Conservation (phyloP, 257 asterid species). For the Voacanga thouarsii region DNA sequence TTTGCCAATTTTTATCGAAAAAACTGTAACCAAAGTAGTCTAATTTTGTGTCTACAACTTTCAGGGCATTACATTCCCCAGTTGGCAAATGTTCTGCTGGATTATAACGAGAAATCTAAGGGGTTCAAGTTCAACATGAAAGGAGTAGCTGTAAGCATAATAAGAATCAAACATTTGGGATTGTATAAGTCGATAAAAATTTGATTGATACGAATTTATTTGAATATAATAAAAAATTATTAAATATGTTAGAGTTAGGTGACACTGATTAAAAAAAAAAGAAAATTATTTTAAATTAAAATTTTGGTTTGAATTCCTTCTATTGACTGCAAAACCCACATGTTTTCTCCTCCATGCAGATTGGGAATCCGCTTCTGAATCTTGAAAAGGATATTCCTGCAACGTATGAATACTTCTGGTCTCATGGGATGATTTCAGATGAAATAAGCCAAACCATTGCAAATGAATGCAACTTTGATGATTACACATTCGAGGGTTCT, state of each 20-base stretch:
- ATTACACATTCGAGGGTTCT: slow-evolving; percentile 20
- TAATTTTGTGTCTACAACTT: neutral
- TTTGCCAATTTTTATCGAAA: neutral
- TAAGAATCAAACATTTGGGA: no score
- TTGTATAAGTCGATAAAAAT: no score
- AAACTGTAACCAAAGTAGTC: neutral
- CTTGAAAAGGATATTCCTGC: slow-evolving; percentile 60
- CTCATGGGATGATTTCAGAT: slow-evolving; percentile 85
- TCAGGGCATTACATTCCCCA: slow-evolving; percentile 44
- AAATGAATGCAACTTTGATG: slow-evolving; percentile 49
- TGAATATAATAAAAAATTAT: no score
- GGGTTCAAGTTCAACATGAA: slow-evolving; percentile 30
- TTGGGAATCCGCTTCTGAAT: slow-evolving; percentile 80
- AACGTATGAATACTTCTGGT: slow-evolving; percentile 60
- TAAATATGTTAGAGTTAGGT: no score
- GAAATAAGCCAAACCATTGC: slow-evolving; percentile 38
- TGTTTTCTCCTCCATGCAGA: slow-evolving; percentile 30
- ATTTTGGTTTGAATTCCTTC: no score
- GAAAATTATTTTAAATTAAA: no score
- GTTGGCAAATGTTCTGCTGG: slow-evolving; percentile 25
- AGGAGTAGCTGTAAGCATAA: slow-evolving; percentile 34
- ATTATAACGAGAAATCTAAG: slow-evolving; percentile 27
- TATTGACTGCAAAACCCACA: neutral
- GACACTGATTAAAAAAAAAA: no score
- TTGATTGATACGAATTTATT: no score